Percentiles rank a stretch among this genome's conserved stretches.
These are phyloP conservation scores for Colletotrichum tamarilloi DNA, from an alignment of 2,329 filamentous ascomycete species.

Conservation along the genomic window DNA sequence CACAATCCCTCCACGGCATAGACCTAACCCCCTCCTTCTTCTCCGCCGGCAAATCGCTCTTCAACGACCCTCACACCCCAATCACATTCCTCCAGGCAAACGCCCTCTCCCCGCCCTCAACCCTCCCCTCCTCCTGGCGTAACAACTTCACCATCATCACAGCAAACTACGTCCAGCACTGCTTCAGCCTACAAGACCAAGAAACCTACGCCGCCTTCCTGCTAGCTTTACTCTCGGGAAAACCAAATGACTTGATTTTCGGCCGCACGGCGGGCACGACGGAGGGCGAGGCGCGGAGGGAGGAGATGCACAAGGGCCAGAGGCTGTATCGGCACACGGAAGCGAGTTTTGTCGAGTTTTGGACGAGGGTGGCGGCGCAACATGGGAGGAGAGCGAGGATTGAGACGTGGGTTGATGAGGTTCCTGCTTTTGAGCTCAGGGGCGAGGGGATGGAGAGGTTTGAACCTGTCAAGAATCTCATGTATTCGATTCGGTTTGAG, in stretches of 20 bases:
- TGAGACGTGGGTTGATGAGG: background rate
- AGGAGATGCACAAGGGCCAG: background rate
- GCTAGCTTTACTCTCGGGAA: background rate
- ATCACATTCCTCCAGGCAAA: background rate
- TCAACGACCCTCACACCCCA: background rate
- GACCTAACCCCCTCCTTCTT: background rate
- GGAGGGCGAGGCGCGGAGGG: background rate
- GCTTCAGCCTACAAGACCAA: background rate
- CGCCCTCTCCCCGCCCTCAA: background rate
- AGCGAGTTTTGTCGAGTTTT: background rate
- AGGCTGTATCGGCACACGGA: background rate
- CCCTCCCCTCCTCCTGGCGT: background rate
- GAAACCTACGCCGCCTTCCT: background rate
- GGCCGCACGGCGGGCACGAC: background rate
- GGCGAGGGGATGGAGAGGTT: background rate
- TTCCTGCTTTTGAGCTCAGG: background rate
- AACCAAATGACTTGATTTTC: background rate
- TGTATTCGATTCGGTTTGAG: background rate
- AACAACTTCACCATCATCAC: background rate
- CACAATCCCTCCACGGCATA: background rate
- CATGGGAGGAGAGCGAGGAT: background rate
- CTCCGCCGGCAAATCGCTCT: background rate
- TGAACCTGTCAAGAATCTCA: background rate
- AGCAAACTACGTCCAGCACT: background rate
- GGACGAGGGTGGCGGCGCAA: background rate